Evolutionary conservation across 306 rosid genomes (phyloP).

Genomic region (Malus asiatica): DNA sequence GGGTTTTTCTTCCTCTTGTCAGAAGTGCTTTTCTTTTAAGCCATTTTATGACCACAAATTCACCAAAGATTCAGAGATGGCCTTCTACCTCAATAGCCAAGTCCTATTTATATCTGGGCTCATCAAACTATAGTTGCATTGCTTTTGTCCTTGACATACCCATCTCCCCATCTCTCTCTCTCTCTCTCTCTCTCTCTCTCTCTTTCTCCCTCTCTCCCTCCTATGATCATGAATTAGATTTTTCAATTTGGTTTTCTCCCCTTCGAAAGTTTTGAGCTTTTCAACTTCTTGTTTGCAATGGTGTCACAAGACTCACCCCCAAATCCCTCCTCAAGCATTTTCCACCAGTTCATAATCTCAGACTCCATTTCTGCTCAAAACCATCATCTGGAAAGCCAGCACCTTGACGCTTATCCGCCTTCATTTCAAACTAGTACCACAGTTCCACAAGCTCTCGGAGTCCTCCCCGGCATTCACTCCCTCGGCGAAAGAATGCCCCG

Average conservation of each 20-base stretch:
- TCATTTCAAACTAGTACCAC: conserved; percentile 22
- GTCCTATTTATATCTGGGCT: not conserved
- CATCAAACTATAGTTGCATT: too few species aligned
- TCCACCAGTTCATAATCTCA: conserved; percentile 43
- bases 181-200: not conserved
- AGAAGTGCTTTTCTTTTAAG: not conserved
- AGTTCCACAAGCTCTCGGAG: conserved; percentile 31
- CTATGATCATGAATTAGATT: conserved; percentile 4
- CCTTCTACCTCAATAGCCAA: not conserved
- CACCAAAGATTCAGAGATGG: not conserved
- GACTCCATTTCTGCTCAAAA: conserved; percentile 43
- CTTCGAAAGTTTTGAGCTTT: not conserved
- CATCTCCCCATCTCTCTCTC: not conserved
- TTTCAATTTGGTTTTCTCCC: conserved; percentile 12
- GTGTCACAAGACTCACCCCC: conserved; percentile 34
- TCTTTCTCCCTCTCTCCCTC: not conserved
- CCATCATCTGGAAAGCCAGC: conserved; percentile 56
- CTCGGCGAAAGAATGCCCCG: conserved; percentile 50
- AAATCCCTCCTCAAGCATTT: conserved; percentile 26
- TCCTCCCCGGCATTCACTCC: conserved; percentile 42
- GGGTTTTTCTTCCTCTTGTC: not conserved
- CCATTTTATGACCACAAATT: not conserved
- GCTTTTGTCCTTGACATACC: not conserved
- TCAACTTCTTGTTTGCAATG: conserved; percentile 8
- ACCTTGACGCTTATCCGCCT: conserved; percentile 47